These are phyloP conservation scores for Nyctanthes arbortristis DNA, from an alignment of 257 asterid genomes.

Conservation along the genomic window DNA sequence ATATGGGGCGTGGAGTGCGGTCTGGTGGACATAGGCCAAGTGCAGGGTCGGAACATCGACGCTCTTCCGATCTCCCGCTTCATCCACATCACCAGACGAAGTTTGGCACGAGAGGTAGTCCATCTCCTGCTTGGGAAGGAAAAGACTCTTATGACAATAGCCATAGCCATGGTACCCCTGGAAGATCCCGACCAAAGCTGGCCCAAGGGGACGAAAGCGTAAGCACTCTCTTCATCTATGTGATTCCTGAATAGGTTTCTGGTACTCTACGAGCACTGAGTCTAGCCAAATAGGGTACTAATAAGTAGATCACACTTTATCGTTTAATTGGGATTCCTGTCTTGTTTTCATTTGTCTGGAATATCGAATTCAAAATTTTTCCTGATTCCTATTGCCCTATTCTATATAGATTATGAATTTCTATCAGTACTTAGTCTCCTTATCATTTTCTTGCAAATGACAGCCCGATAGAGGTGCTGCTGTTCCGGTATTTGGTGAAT, in stretches of 20 bases:
- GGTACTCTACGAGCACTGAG: too few relatives aligned
- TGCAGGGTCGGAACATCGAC: conserved; percentile 50
- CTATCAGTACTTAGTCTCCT: too few relatives aligned
- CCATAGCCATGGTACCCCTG: conserved; percentile 37
- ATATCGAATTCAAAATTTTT: too few relatives aligned
- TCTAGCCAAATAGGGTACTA: too few relatives aligned
- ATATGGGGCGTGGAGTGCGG: conserved; percentile 43
- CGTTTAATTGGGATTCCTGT: too few relatives aligned
- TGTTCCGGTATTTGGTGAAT: conserved; percentile 73
- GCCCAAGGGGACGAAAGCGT: conserved; percentile 37
- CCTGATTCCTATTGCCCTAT: too few relatives aligned
- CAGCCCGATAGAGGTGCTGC: conserved; percentile 65
- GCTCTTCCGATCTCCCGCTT: conserved; percentile 54
- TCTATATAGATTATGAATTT: too few relatives aligned
- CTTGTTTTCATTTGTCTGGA: too few relatives aligned
- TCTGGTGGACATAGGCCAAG: conserved; percentile 40
- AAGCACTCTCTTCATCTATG: conserved; percentile 19
- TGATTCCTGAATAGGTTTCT: too few relatives aligned
- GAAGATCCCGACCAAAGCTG: conserved; percentile 35
- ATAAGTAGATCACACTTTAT: too few relatives aligned
- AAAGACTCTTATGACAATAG: conserved; percentile 24
- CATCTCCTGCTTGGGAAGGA: conserved; percentile 62
- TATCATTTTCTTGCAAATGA: too few relatives aligned
- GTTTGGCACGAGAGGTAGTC: conserved; percentile 34
- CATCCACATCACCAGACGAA: conserved; percentile 47